Evolutionary conservation across 2,329 filamentous ascomycete genomes (phyloP).

Genomic region (Rugonectria rugulosa): DNA sequence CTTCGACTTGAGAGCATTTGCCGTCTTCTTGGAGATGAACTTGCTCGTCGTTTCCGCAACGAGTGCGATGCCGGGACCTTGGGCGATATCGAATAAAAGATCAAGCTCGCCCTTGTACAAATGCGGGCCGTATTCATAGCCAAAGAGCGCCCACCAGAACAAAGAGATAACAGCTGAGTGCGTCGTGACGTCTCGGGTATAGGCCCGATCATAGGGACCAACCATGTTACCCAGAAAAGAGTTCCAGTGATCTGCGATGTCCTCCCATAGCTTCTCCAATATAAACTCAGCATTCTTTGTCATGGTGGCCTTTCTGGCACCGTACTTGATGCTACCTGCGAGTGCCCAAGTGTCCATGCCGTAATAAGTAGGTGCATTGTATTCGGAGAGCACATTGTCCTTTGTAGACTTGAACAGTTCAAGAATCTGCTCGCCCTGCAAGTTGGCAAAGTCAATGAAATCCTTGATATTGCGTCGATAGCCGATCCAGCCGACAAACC

Average conservation of each 20-base stretch:
- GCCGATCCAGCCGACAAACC: conserved; percentile 52
- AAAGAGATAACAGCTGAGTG: conserved; percentile 51
- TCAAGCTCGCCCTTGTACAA: conserved; percentile 49
- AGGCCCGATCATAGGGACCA: conserved; percentile 33
- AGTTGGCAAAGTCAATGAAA: conserved; percentile 46
- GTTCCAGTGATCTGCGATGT: conserved; percentile 31
- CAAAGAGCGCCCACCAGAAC: conserved; percentile 53
- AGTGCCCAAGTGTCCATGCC: conserved; percentile 52
- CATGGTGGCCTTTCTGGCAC: conserved; percentile 25
- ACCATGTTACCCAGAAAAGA: conserved; percentile 34
- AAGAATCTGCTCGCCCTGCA: conserved; percentile 41
- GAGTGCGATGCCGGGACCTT: conserved; percentile 50
- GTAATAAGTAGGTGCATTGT: conserved; percentile 51
- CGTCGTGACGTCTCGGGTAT: conserved; percentile 37
- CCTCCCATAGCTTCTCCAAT: conserved; percentile 30
- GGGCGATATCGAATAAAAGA: conserved; percentile 50
- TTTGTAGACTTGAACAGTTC: conserved; percentile 42
- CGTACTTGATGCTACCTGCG: conserved; percentile 48
- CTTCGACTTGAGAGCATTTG: conserved; percentile 41
- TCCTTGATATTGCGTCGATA: conserved; percentile 46
- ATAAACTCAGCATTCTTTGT: conserved; percentile 21
- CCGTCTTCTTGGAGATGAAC: conserved; percentile 40
- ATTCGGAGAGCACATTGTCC: conserved; percentile 46
- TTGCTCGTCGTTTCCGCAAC: conserved; percentile 43
- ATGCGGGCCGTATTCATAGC: conserved; percentile 47